Conservation (phyloP, 2,329 filamentous ascomycete species). For the Aureobasidium leucospermi region DNA sequence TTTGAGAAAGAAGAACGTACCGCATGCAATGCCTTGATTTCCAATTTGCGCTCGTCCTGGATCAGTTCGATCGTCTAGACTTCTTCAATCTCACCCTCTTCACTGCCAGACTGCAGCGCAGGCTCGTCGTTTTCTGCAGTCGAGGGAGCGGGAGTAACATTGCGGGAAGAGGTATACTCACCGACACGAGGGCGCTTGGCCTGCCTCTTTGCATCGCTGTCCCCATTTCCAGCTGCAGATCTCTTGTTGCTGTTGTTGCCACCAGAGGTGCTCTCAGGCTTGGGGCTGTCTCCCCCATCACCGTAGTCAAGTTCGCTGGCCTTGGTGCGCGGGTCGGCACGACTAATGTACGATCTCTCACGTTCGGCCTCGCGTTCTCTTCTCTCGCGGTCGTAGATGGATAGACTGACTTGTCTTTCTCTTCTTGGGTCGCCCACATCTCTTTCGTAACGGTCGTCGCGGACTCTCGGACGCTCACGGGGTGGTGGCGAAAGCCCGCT, state of each 20-base stretch:
- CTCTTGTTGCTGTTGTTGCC: slow-evolving; percentile 10
- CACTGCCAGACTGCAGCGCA: slow-evolving; percentile 73
- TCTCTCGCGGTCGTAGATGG: slow-evolving; percentile 76
- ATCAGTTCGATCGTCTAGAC: slow-evolving; percentile 26
- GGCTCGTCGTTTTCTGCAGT: slow-evolving; percentile 42
- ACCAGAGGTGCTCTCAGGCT: slow-evolving; percentile 26
- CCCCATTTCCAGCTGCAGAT: background rate
- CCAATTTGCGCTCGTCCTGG: background rate
- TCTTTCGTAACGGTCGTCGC: slow-evolving; percentile 26
- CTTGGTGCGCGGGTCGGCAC: slow-evolving; percentile 71
- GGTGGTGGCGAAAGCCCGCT: slow-evolving; percentile 29
- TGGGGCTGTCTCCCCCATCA: slow-evolving; percentile 61
- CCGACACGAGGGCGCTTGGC: slow-evolving; percentile 25
- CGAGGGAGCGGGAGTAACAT: slow-evolving; percentile 46
- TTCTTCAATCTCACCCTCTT: slow-evolving; percentile 98
- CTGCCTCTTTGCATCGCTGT: slow-evolving; percentile 5
- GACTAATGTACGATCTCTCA: slow-evolving; percentile 74
- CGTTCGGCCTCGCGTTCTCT: slow-evolving; percentile 84
- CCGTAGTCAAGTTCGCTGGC: slow-evolving; percentile 90
- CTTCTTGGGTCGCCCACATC: slow-evolving; percentile 16
- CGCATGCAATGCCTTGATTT: background rate
- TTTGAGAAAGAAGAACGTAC: slow-evolving; percentile 13
- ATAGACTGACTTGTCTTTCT: slow-evolving; percentile 38
- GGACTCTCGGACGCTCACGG: slow-evolving; percentile 9
- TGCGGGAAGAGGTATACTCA: slow-evolving; percentile 53